Evolutionary conservation across 352 stramenopile species (phyloP).

Genomic region (Pythium utonaiense): DNA sequence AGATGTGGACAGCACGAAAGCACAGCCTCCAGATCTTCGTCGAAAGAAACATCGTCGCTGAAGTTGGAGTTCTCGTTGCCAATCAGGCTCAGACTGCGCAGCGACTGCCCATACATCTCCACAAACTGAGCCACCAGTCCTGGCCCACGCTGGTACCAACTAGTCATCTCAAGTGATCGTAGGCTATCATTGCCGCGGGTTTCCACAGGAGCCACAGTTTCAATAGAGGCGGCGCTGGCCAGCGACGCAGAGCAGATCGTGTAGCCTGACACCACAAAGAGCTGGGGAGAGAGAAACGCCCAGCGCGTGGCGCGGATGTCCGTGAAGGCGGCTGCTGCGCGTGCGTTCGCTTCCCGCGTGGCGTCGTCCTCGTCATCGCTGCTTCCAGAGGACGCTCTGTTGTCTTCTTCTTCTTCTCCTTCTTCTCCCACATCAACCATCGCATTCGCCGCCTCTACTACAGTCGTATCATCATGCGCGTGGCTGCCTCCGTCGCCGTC

Average conservation of each 20-base stretch:
- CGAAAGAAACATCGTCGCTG: neutral
- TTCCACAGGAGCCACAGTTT: neutral
- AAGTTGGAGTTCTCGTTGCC: neutral
- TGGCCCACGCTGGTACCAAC: neutral
- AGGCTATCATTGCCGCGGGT: neutral
- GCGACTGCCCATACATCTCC: neutral
- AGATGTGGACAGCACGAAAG: neutral
- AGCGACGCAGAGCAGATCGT: neutral
- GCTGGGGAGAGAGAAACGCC: slow-evolving; percentile 1
- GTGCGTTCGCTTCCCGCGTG: no score
- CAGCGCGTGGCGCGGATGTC: neutral
- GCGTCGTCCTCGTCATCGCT: no score
- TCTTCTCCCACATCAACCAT: neutral
- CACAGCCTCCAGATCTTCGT: neutral
- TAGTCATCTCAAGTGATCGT: neutral
- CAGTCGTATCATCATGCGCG: no score
- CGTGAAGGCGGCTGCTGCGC: no score
- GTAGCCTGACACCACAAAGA: neutral
- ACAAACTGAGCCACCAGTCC: neutral
- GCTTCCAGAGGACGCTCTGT: no score
- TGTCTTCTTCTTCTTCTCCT: neutral
- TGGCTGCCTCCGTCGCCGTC: no score
- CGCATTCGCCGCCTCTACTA: neutral
- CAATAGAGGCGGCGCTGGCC: neutral
- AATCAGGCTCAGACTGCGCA: neutral